Base-by-base conservation (phyloP, 1,139 yeast genomes). In the Saccharomyces hybrid region DNA sequence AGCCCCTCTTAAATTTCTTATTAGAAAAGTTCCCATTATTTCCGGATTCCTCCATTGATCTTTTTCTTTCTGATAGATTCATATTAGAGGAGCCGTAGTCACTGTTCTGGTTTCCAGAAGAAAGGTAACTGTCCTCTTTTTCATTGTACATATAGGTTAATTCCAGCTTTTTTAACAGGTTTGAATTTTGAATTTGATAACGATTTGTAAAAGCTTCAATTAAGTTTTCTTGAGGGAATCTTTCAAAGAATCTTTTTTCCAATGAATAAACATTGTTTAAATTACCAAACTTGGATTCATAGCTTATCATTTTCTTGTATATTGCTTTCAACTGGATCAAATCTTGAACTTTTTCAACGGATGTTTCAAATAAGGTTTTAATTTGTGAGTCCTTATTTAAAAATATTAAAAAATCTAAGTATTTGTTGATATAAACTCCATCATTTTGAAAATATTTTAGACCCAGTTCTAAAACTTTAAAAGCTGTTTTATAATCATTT, bases 381-480 rank as follows among this genome's bases (percentile, higher is more conserved):
- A 91, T 88, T 64, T 86, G 88, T 34, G 88, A 86, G 56, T 84
- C 86, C 68, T 90, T 96, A 67, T 86, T 86, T 44, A 80, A 78
- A 61, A 79, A 73, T 41, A 89, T 80, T 59, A 93, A 74, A 66
- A 87, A 91, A 58, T 85, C 82, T 64, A 93, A 75, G 68, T 91
- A 91, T 52, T 81, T 79, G 58, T 78, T 75, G 51, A 90, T 77
- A 67, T 84, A 91, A 28, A 77, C 80, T 2, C 88, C 86, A 60
- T 82, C 78, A 24, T 53, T 66, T 19, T 75, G 67, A 65, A 80
- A 86, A 56, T 79, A 71, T 67, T 83, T 86, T 73, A 86, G 73
- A 1, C 96, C 98, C 51, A 89, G 72, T 60, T 88, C 95, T 69
- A 89, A 86, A 44, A 91, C 84, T 66, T 85, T 85, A 53, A 80